Conservation (phyloP, 495 filamentous ascomycete genomes). For the Hyaloscypha variabilis region DNA sequence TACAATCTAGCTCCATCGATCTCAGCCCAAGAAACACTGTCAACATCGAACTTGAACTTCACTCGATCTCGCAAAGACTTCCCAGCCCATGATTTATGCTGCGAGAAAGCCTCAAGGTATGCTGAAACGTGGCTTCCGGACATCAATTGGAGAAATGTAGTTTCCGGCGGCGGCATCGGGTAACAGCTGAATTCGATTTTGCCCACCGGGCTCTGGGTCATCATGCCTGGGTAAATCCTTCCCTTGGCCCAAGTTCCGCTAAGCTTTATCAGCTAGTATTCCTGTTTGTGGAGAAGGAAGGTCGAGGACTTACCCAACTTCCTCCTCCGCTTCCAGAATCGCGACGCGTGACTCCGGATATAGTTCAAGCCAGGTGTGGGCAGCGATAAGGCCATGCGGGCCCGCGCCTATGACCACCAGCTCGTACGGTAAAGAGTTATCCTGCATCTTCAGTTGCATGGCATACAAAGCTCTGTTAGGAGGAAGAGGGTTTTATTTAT, state of each 20-base stretch:
- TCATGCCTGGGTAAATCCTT: constrained; percentile 66
- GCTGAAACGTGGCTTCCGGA: constrained; percentile 11
- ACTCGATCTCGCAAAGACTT: constrained; percentile 15
- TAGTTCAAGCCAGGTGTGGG: constrained; percentile 60
- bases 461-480: not conserved
- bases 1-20: not conserved
- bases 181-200: constrained; percentile 72
- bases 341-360: constrained; percentile 49
- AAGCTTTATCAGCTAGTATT: constrained; percentile 40
- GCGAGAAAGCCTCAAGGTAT: constrained; percentile 19
- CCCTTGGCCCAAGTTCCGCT: constrained; percentile 73
- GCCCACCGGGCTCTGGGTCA: constrained; percentile 56
- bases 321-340: constrained; percentile 52
- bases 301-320: constrained; percentile 24
- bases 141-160: not conserved
- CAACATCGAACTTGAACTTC: not conserved
- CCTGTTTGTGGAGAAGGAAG: constrained; percentile 48
- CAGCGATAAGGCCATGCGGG: constrained; percentile 58
- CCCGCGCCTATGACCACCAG: constrained; percentile 34
- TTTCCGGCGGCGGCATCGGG: constrained; percentile 55
- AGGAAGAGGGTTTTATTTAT: not conserved
- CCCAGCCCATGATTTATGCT: constrained; percentile 10
- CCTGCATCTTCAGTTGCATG: not conserved
- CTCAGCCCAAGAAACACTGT: constrained; percentile 9
- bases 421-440: not conserved